Conservation (phyloP, 179 eudicot genomes). For the Pouteria campechiana region DNA sequence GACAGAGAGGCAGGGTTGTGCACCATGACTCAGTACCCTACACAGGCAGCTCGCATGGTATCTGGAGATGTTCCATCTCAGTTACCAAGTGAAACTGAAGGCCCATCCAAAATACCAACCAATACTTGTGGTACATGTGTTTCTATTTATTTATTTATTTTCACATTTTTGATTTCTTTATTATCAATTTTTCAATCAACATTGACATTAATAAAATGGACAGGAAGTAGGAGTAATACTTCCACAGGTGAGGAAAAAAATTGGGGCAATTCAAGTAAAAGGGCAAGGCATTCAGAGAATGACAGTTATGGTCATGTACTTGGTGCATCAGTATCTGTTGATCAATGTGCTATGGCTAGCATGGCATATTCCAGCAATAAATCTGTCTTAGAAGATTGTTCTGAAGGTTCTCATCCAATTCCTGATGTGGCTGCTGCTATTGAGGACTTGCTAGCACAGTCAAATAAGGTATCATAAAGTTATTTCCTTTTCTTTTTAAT, state of each 20-base stretch:
- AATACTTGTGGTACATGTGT: constrained; percentile 8
- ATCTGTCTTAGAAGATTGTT: constrained; percentile 8
- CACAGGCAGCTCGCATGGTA: constrained; percentile 49
- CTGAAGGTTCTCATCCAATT: constrained; percentile 26
- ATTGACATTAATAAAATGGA: no score
- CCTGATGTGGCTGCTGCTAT: constrained; percentile 95
- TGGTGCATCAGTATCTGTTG: constrained; percentile 2
- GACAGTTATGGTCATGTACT: constrained; percentile 7
- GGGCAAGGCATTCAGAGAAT: constrained; percentile 22
- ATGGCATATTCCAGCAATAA: constrained; percentile 12
- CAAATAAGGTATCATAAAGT: constrained; percentile 56
- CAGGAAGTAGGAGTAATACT: constrained; percentile 6
- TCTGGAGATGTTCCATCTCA: constrained; percentile 42
- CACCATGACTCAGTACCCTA: constrained; percentile 71
- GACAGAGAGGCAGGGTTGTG: constrained; percentile 57
- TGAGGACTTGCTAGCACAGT: constrained; percentile 86
- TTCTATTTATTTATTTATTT: no score
- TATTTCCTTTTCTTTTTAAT: background rate
- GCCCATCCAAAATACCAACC: constrained; percentile 19
- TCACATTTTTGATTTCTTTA: no score
- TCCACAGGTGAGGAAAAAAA: constrained; percentile 11
- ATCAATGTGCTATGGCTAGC: constrained; percentile 5
- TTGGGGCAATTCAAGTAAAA: constrained; percentile 24
- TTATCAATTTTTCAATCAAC: no score
- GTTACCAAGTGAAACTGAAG: constrained; percentile 31